Evolutionary conservation across 1,139 yeast genomes (phyloP), one percentile per base, ranked within the genome.

Genomic region (Lizanozyma gosingica): DNA sequence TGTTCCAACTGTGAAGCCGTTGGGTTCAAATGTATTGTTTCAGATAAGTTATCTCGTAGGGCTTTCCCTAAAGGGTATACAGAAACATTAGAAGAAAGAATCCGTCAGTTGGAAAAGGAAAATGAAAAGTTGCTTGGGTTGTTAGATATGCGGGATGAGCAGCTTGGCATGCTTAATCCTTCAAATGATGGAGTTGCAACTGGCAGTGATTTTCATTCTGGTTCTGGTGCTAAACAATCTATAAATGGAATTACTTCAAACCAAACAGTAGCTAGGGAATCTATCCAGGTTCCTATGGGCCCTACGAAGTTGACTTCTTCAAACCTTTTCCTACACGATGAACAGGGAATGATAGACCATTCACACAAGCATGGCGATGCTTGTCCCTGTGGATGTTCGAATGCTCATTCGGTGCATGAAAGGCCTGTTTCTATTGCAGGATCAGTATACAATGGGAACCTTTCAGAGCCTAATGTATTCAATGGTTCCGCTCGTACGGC

Each of bases 401-500:
- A 22, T 22, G 29, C 80, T 1, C 78, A 73, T 49, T 63, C 78
- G 0, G 70, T 78, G 4, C 80, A 77, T 45, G 80, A 78, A 47
- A 52, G 81, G 33, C 85, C 85, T 0, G 83, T 79, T 0, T 76
- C 83, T 1, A 70, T 79, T 39, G 78, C 81, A 0, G 81, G 83
- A 1, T 67, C 80, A 0, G 64, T 76, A 1, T 77, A 72, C 48
- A 62, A 58, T 35, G 54, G 52, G 4, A 49, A 49, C 35, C 11
- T 22, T 11, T 6, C 29, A 33, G 47, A 39, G 3, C 11, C 29
- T 6, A 22, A 22, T 22, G 29, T 22, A 22, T 22, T 22, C 11
- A 22, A 22, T 22, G n/a, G n/a, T n/a, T 22, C 29, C 11, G 6
- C 29, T 11, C 6, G 11, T 38, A 43, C 6, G 9, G 6, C 29